Conservation (phyloP, 306 rosid genomes). For the Rosa chinensis region DNA sequence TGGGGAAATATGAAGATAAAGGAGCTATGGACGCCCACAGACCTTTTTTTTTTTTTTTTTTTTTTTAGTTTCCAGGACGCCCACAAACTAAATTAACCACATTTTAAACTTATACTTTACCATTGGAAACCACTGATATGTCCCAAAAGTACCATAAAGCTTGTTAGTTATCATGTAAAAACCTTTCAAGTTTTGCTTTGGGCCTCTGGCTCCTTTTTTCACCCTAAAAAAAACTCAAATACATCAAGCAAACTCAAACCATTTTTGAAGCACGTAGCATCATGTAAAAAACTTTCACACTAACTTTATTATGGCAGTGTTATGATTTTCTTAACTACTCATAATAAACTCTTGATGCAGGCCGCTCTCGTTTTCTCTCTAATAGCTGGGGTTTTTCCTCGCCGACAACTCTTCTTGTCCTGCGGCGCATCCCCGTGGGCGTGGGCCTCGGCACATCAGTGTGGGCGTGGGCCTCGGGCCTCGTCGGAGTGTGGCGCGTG, state of each 20-base stretch:
- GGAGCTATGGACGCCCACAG: neutral
- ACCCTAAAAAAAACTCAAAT: neutral
- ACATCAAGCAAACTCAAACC: neutral
- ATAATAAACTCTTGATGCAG: too few relatives aligned
- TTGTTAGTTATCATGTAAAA: neutral
- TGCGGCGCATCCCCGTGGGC: too few relatives aligned
- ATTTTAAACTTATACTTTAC: neutral
- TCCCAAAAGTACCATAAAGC: neutral
- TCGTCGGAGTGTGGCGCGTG: too few relatives aligned
- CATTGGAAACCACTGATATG: neutral
- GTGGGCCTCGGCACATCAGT: too few relatives aligned
- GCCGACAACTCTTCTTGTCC: too few relatives aligned
- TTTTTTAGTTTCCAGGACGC: neutral
- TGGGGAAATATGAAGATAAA: neutral
- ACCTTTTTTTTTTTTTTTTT: too few relatives aligned
- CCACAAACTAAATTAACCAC: conserved; percentile 4
- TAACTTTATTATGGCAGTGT: neutral
- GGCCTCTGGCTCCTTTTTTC: neutral
- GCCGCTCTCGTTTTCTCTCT: too few relatives aligned
- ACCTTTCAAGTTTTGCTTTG: neutral
- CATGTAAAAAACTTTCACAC: neutral
- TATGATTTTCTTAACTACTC: neutral
- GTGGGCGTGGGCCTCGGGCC: too few relatives aligned
- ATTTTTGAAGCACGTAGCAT: neutral
- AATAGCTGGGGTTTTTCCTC: too few relatives aligned